These are phyloP conservation scores for Alnus rubra DNA, from an alignment of 306 rosid species.

Conservation along the genomic window DNA sequence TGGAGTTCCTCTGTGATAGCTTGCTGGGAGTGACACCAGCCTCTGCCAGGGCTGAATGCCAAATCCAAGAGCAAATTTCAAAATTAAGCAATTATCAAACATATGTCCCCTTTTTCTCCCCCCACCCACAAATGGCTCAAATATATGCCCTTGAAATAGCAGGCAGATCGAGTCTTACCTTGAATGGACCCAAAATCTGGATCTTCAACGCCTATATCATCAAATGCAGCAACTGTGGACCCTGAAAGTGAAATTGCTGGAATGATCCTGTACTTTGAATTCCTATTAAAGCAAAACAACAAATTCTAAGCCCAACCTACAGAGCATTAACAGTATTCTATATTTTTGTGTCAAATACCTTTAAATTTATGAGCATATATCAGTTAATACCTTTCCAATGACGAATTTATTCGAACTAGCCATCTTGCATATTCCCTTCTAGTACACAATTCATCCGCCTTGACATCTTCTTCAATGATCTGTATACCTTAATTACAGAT, in stretches of 20 bases:
- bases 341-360: conserved; percentile 18
- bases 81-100: conserved; percentile 12
- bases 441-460: conserved; percentile 80
- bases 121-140: background rate
- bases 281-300: conserved; percentile 49
- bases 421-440: conserved; percentile 93
- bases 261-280: conserved; percentile 57
- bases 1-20: conserved; percentile 46
- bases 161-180: conserved; percentile 46
- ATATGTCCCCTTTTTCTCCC: background rate
- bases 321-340: conserved; percentile 3
- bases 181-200: conserved; percentile 74
- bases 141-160: background rate
- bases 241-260: conserved; percentile 63
- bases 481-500: conserved; percentile 54
- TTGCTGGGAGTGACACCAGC: conserved; percentile 85
- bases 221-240: conserved; percentile 63
- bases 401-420: conserved; percentile 65
- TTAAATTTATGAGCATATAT: conserved; percentile 12
- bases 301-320: conserved; percentile 17
- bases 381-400: conserved; percentile 69
- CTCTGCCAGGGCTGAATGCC: conserved; percentile 73
- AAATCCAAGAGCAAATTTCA: conserved; percentile 34
- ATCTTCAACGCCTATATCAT: conserved; percentile 57
- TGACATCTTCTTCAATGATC: conserved; percentile 79